Base-by-base conservation (phyloP, 345 rosid species). In the Eucalyptus marginata region DNA sequence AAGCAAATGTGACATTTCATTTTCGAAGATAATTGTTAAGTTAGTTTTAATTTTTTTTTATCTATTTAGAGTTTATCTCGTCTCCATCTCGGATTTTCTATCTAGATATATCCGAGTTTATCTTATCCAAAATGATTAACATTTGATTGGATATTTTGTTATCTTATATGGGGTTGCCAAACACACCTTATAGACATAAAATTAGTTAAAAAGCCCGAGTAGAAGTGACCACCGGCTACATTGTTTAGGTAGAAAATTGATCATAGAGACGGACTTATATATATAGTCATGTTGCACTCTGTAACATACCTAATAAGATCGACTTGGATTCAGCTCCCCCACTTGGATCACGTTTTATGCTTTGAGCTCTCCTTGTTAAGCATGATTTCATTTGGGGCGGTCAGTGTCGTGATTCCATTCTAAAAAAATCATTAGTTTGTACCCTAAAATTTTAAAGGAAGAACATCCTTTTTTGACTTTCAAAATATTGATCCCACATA, bases 41-140 rank as follows among this genome's bases (percentile, higher is more conserved):
- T 24, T 56, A 24, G 29, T 10, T 24, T 24, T 52, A 7, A 16
- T 3, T 52, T 52, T 52, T 52, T 13, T 49, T 56, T 56, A 56
- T 56, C 2, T 24, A 56, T 22, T 56, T 13, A 3, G 5, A 56
- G 62, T 56, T 56, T 56, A 56, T 56, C 62, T 24, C 3, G 1
- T 56, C 62, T 13, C 27, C 27, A 56, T 56, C 0, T 56, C 2
- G 0, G 4, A 1, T 59, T 59, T 59, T 59, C 14, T 59, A 59
- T 59, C 0, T 11, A 1, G 31, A 13, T 59, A 59, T 27, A 54
- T 22, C 13, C 1, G 1, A 2, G 13, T 56, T 56, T 10, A 56
- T 24, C 13, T 24, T 0, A 29, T 62, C 33, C 1, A 0, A 29
- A 62, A 31, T 8, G 3, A 4, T 10, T 56, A 56, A 56, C 62